Conservation (phyloP, 768 basidiomycete genomes). For the Macrolepiota dolichaula region DNA sequence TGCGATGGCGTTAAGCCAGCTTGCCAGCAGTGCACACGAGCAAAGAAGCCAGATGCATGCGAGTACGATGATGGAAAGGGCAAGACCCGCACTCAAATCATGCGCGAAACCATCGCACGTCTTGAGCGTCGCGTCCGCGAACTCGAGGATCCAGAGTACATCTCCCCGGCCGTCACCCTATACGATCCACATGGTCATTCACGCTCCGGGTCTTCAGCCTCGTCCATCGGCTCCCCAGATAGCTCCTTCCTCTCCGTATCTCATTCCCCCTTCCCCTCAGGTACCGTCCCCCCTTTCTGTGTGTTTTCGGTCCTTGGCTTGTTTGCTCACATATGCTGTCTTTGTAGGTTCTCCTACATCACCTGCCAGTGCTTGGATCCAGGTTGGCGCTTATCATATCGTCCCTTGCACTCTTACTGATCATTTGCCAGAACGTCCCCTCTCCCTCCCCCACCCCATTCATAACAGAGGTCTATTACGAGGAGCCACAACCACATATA, state of each 20-base stretch:
- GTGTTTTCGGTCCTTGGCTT: not conserved
- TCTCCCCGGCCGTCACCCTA: conserved; percentile 65
- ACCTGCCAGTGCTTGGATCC: conserved; percentile 50
- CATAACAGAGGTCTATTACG: conserved; percentile 43
- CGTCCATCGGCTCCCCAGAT: conserved; percentile 50
- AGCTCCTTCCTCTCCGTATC: conserved; percentile 50
- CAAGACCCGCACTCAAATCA: conserved; percentile 75
- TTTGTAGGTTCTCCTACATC: conserved; percentile 43
- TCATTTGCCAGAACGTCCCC: conserved; percentile 29
- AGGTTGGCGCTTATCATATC: conserved; percentile 23
- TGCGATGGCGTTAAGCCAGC: conserved; percentile 77
- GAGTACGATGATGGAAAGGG: conserved; percentile 86
- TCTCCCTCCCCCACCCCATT: conserved; percentile 54
- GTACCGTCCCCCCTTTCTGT: conserved; percentile 25
- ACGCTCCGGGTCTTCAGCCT: conserved; percentile 53
- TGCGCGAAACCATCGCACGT: conserved; percentile 72
- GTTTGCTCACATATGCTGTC: conserved; percentile 3
- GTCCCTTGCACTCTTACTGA: conserved; percentile 9
- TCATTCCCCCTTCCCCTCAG: conserved; percentile 58
- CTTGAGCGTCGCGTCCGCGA: conserved; percentile 71
- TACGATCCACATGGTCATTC: conserved; percentile 62
- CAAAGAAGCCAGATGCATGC: conserved; percentile 72
- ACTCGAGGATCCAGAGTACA: conserved; percentile 72
- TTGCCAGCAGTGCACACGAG: conserved; percentile 74
- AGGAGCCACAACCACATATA: conserved; percentile 45